A percentile compares a stretch with the other conserved stretches of the same genome.
Conservation (phyloP, 257 asterid species). For the Primulina eburnea region DNA sequence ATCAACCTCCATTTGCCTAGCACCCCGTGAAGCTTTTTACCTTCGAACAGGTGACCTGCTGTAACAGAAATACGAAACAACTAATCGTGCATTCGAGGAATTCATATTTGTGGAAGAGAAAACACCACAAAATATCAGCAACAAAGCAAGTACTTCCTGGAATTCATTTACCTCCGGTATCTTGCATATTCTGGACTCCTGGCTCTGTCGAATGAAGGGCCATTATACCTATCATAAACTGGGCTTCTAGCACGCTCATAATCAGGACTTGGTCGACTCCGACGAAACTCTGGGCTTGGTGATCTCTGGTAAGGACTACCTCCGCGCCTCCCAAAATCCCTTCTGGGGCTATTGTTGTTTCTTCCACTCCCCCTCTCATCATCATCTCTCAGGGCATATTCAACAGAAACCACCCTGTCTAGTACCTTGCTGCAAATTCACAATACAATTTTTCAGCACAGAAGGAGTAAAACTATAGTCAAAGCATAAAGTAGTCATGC, state of each 20-base stretch:
- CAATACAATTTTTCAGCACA: slow-evolving; percentile 15
- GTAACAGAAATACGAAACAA: slow-evolving; percentile 14
- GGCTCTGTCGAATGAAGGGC: slow-evolving; percentile 51
- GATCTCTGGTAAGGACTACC: slow-evolving; percentile 64
- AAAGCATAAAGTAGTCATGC: not conserved
- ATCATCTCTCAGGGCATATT: slow-evolving; percentile 89
- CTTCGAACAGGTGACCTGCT: slow-evolving; percentile 62
- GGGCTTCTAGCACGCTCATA: slow-evolving; percentile 71
- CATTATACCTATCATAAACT: slow-evolving; percentile 56
- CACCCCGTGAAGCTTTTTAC: slow-evolving; percentile 35
- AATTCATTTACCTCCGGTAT: slow-evolving; percentile 48
- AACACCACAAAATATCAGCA: not conserved
- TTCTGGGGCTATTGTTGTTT: slow-evolving; percentile 53
- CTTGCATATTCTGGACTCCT: slow-evolving; percentile 75
- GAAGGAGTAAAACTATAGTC: not conserved
- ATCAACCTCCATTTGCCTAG: not conserved
- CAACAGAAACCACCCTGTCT: slow-evolving; percentile 90
- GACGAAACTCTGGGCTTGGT: slow-evolving; percentile 54
- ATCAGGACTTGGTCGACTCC: slow-evolving; percentile 81
- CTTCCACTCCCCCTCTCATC: slow-evolving; percentile 57
- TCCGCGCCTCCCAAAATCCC: slow-evolving; percentile 52
- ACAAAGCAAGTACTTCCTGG: not conserved
- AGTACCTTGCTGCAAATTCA: slow-evolving; percentile 62
- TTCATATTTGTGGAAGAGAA: not conserved
- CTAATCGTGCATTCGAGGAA: not conserved